A percentile compares a stretch with the other conserved stretches of the same genome.
Conservation (phyloP, 2,329 filamentous ascomycete genomes). For the Xylogone sp. region DNA sequence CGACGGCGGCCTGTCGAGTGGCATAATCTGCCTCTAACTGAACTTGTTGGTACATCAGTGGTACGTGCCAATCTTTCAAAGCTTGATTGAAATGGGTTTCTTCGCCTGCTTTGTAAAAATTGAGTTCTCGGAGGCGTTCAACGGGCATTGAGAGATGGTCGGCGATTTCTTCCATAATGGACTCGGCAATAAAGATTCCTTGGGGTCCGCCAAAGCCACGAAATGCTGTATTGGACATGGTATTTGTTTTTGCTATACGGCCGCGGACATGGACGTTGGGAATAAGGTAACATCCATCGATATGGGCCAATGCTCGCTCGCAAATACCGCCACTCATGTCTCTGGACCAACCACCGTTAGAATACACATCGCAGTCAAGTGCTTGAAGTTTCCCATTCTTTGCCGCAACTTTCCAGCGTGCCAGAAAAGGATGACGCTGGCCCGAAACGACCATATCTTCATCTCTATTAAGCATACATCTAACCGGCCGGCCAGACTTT, state of each 20-base stretch:
- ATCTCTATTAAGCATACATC: constrained; percentile 94
- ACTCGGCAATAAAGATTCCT: constrained; percentile 90
- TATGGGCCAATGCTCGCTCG: constrained; percentile 81
- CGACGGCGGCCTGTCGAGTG: constrained; percentile 63
- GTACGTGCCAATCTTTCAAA: constrained; percentile 90
- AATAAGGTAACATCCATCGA: constrained; percentile 84
- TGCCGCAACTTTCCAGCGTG: constrained; percentile 89
- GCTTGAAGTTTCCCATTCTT: constrained; percentile 90
- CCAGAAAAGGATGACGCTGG: constrained; percentile 89
- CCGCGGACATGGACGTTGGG: constrained; percentile 87
- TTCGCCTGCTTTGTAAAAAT: constrained; percentile 78
- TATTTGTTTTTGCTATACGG: constrained; percentile 89
- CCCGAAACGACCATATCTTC: constrained; percentile 93
- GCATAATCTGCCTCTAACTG: constrained; percentile 71
- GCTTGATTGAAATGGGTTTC: constrained; percentile 88
- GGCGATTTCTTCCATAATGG: constrained; percentile 84
- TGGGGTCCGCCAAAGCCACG: constrained; percentile 95
- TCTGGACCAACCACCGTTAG: constrained; percentile 82
- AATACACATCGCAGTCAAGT: constrained; percentile 86
- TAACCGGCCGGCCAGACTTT: constrained; percentile 76
- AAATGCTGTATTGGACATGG: constrained; percentile 96
- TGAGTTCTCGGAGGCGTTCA: constrained; percentile 77
- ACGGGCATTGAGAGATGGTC: constrained; percentile 82
- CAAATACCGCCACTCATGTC: constrained; percentile 73
- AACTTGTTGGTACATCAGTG: constrained; percentile 91